Percentiles rank a stretch among this genome's conserved stretches.
These are phyloP conservation scores for Metschnikowia drakensbergensis DNA, from an alignment of 805 yeast species.

Conservation along the genomic window DNA sequence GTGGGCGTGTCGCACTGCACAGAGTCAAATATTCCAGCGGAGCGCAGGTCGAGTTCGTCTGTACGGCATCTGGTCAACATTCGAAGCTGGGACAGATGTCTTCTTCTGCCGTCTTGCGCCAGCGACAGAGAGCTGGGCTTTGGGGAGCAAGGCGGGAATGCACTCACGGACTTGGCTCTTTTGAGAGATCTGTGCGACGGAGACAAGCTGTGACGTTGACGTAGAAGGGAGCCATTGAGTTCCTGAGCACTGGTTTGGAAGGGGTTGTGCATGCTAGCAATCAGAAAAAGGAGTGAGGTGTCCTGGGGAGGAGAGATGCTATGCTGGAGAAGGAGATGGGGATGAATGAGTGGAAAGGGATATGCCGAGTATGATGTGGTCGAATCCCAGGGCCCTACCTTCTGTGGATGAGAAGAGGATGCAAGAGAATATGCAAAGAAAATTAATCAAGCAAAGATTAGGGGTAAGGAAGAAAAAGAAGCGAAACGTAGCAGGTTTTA, in stretches of 20 bases:
- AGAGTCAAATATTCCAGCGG: neutral
- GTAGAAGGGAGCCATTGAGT: neutral
- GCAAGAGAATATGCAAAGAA: neutral
- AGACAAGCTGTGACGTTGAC: neutral
- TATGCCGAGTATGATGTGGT: neutral
- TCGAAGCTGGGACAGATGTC: neutral
- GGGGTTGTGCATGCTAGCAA: constrained; percentile 1
- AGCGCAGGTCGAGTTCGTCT: neutral
- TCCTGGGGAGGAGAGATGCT: neutral
- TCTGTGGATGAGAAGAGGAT: neutral
- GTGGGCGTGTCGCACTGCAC: neutral
- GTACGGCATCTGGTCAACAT: constrained; percentile 1
- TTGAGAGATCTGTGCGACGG: constrained; percentile 5
- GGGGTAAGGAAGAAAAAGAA: neutral
- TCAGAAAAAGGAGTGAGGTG: neutral
- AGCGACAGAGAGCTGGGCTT: neutral
- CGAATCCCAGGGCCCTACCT: constrained; percentile 1
- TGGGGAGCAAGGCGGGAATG: constrained; percentile 10
- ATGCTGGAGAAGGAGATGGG: neutral
- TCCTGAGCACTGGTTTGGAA: neutral
- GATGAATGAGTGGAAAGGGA: neutral
- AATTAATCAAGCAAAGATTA: neutral
- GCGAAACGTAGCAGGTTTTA: neutral
- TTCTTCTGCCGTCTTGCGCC: neutral
- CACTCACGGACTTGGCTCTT: constrained; percentile 13